Base-by-base conservation (phyloP, 306 rosid genomes). In the Cucurbita moschata region DNA sequence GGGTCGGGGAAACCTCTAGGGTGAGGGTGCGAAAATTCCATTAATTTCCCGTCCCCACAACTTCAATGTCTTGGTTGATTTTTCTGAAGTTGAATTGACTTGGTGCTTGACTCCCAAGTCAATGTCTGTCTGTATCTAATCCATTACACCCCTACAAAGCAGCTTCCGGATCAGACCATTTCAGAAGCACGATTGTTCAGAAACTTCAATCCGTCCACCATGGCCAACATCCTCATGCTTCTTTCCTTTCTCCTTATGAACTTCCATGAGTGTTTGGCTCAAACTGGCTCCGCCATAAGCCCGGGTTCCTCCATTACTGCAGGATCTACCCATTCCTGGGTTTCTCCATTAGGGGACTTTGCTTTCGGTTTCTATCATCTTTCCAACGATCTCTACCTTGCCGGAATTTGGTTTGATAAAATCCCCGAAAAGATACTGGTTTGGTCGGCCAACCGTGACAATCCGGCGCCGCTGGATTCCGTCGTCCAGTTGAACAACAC, bases 361-460 rank as follows among this genome's bases (percentile, higher is more conserved):
- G 71, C 71, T 11, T 65, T 65, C 35, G 71, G 71, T 10, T 65
- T 65, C 7, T 11, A 42, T 6, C 53, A 0, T 65, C 71, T 65
- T n/a, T n/a, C 37, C 9, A 65, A 65, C 4, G 11, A 13, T 43
- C 53, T 43, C 53, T 43, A 65, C 52, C 71, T 43, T 18, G 52
- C 19, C 38, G 53, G 71, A 43, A 65, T 65, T 43, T 65, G 71
- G 71, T 65, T 65, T 4, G 38, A 65, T 12, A 42, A 18, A 43
- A 65, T 19, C 37, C n/a, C 53, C 18, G 51, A 26, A 2, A 10
- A 46, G 51, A 46, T 13, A 10, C 10, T 46, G 51, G 51, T 65
- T 42, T 65, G 71, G 71, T 65, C 71, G 52, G 71, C 71, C 53
- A 65, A 65, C 52, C 71, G 71, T 1, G 71, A 65, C 52, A 65